phyloP scores from a whole-genome alignment of 805 yeast genomes.

The Metschnikowia amazonensis region DNA sequence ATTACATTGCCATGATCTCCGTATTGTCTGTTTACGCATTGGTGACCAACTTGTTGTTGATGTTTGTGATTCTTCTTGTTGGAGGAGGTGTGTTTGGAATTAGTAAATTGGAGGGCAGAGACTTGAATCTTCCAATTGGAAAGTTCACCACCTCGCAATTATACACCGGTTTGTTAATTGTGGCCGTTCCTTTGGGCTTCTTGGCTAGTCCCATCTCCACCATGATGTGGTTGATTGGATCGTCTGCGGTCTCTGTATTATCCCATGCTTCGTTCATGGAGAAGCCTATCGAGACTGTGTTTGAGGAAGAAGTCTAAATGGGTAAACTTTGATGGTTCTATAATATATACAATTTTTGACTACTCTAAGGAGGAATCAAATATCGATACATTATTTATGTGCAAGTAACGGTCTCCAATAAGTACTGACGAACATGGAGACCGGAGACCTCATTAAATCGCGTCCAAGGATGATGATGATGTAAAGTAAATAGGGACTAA shows the following conservation, averaged over 20 bases:
- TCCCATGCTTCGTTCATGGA: slow-evolving; percentile 90
- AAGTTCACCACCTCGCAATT: slow-evolving; percentile 72
- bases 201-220: slow-evolving; percentile 88
- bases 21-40: slow-evolving; percentile 78
- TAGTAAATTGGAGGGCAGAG: slow-evolving; percentile 74
- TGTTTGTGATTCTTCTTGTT: slow-evolving; percentile 75
- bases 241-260: slow-evolving; percentile 71
- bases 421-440: no score
- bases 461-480: no score
- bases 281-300: slow-evolving; percentile 92
- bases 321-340: neutral
- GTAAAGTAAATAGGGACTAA: no score
- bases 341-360: slow-evolving; percentile 1
- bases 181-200: slow-evolving; percentile 78
- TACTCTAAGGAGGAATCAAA: neutral
- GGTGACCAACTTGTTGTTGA: slow-evolving; percentile 75
- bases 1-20: slow-evolving; percentile 72
- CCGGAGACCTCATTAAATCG: no score
- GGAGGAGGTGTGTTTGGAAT: slow-evolving; percentile 76
- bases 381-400: no score
- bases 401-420: no score
- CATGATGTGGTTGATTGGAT: slow-evolving; percentile 86
- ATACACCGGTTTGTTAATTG: slow-evolving; percentile 74
- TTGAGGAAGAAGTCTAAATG: slow-evolving; percentile 65
- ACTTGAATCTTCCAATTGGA: slow-evolving; percentile 71